These are phyloP conservation scores for Talaromyces sp. DNA, from an alignment of 2,329 filamentous ascomycete genomes.

Conservation along the genomic window DNA sequence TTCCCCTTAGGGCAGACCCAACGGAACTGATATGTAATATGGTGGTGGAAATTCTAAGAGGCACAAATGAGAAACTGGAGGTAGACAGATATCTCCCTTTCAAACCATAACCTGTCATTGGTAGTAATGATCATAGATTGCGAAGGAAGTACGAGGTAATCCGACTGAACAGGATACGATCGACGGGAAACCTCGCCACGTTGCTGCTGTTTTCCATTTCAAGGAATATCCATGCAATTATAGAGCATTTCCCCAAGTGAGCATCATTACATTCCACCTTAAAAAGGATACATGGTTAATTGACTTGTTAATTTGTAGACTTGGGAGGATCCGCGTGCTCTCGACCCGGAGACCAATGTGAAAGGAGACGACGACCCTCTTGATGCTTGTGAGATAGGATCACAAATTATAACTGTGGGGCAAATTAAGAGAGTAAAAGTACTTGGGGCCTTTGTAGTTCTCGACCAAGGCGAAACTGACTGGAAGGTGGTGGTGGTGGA, in stretches of 20 bases:
- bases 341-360: constrained; percentile 89
- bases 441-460: constrained; percentile 86
- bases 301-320: constrained; percentile 53
- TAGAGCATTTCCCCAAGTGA: constrained; percentile 84
- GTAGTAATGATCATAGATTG: constrained; percentile 57
- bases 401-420: constrained; percentile 79
- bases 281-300: not conserved
- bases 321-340: constrained; percentile 84
- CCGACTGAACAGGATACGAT: constrained; percentile 92
- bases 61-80: constrained; percentile 94
- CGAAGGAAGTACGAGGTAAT: constrained; percentile 85
- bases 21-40: constrained; percentile 73
- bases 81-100: constrained; percentile 39
- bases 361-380: constrained; percentile 94
- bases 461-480: constrained; percentile 93
- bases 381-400: constrained; percentile 91
- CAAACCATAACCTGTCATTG: constrained; percentile 26
- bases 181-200: constrained; percentile 91
- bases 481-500: constrained; percentile 98
- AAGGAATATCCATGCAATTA: constrained; percentile 98
- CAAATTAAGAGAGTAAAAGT: constrained; percentile 96
- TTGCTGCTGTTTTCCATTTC: constrained; percentile 96
- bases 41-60: constrained; percentile 89
- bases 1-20: constrained; percentile 16
- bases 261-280: too few relatives aligned